Evolutionary conservation across 2,329 filamentous ascomycete species (phyloP), one percentile per base, ranked within the genome.

Genomic region (Chaetomiaceae sp.): DNA sequence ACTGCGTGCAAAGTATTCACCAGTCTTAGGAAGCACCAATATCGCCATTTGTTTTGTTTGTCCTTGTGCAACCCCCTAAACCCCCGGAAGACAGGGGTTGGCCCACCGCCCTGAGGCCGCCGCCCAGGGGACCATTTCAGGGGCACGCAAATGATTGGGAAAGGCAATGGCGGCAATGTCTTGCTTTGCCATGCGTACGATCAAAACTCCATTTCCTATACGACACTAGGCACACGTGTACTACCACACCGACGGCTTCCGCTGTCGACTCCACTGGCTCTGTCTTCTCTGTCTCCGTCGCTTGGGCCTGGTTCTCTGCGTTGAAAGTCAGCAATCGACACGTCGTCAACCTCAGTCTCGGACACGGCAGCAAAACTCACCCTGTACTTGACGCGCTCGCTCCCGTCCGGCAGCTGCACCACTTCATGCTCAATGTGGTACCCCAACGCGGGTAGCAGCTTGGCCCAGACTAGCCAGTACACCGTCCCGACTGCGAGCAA

Each of bases 341-440:
- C 22, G 5, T 12, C 15, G 1, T 6, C 19, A n/a, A 17, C 15
- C n/a, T 8, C 15, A 38, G 22, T 12, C 27, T 18, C 20, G 30
- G 11, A 36, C 7, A 12, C 32, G 26, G 11, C 3, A 12, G n/a
- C 15, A 20, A 17, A 34, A 49, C 59, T 53, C 45, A 60, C 58
- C 51, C 58, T 60, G 42, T 60, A 62, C 42, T 58, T 60, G 12
- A 62, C 60, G 24, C 60, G 50, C 51, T 62, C 60, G 36, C 59
- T 62, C 9, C 60, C 60, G 35, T 62, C 60, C 18, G 59, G 60
- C 48, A 62, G 51, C 51, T 60, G 56, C 32, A 60, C 55, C 36
- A 62, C 56, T 55, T 62, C 60, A 22, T 62, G 60, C 50, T 61
- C 56, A 38, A 62, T 61, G 10, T 57, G 50, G 41, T 60, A 61